Evolutionary conservation across 2,329 filamentous ascomycete species (phyloP), one percentile per base, ranked within the genome.

Genomic region (Akanthomyces dipterigenus): DNA sequence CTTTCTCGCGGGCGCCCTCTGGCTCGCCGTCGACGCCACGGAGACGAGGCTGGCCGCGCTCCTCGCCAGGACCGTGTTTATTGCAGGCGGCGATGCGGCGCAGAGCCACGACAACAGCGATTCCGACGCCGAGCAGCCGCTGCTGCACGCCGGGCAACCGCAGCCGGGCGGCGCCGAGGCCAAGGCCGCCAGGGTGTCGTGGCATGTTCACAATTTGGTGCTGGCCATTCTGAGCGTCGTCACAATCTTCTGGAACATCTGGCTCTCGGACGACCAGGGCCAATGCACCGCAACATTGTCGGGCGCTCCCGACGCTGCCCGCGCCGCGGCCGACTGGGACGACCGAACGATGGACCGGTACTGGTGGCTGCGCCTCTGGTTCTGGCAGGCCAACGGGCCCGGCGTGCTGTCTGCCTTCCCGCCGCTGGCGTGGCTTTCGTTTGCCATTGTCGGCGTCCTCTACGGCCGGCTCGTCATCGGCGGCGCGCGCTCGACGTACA

Each of bases 161-260:
- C 36, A 24, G 20, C 9, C 24, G 20, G 40, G 40, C 40, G 5
- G 26, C 28, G 38, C 38, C 12, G 58, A 65, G 34, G 28, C 43
- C 53, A 28, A 56, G 49, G 1, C 24, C 22, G 9, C 51, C 51
- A 6, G 67, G 66, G 6, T 76, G 0, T 77, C 77, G 1, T 79
- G 76, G 76, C 75, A 77, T 43, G 9, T 72, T 0, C 75, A 77
- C 64, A 80, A 80, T 61, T 61, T 57, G 2, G 11, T 73, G 11
- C 68, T 80, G 5, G 56, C 75, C 3, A 64, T 64, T 1, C 62
- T 79, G 14, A 68, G 68, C 7, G 38, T 71, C 1, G 64, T 78
- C 6, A 71, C 77, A 2, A 78, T 79, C 22, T 77, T 71, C 68
- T 80, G 77, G 77, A 80, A 80, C 59, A 70, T 77, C 24, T 79